Evolutionary conservation across 176 grass and related monocot species (phyloP), one percentile per base, ranked within the genome.

Genomic region (Eragrostis curvula): DNA sequence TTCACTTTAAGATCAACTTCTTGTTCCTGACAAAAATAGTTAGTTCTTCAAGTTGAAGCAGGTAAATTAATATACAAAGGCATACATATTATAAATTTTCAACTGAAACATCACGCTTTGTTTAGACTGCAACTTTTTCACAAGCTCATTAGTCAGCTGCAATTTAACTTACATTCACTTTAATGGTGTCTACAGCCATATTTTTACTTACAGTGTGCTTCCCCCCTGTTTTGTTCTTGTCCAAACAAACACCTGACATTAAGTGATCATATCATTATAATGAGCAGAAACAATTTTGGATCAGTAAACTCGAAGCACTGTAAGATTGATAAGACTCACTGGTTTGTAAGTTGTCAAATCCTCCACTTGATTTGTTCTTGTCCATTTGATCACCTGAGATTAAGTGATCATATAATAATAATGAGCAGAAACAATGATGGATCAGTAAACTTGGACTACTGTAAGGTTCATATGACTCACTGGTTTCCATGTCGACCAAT

Each of bases 211-310:
- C 14, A 43, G 41, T 61, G n/a, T 79, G 58, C 50, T 79, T 80
- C n/a, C n/a, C n/a, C 61, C 62, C 43, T 51, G n/a, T 71, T 57
- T 29, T 55, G 43, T 36, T 63, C 30, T 64, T 76, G 3, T 81
- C 71, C 36, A 71, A 63, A 29, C 58, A 78, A 62, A 56, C 71
- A 81, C 77, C 82, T 89, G 75, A 53, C 81, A 80, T 84, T 66
- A 30, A 51, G 13, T 12, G n/a, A n/a, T n/a, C n/a, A n/a, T 79
- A 77, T 85, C 71, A 77, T 51, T 64, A 85, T 43, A 80, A 46
- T 18, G 12, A 43, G n/a, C 11, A 11, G 75, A 13, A n/a, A n/a
- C n/a, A 74, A 71, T 10, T 14, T 45, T 50, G 43, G 18, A 81
- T 77, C 18, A 58, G 63, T 28, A 76, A 50, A 63, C 67, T 60